These are phyloP conservation scores for Thraustochytrium sp. DNA, from an alignment of 352 stramenopile genomes.

Conservation along the genomic window DNA sequence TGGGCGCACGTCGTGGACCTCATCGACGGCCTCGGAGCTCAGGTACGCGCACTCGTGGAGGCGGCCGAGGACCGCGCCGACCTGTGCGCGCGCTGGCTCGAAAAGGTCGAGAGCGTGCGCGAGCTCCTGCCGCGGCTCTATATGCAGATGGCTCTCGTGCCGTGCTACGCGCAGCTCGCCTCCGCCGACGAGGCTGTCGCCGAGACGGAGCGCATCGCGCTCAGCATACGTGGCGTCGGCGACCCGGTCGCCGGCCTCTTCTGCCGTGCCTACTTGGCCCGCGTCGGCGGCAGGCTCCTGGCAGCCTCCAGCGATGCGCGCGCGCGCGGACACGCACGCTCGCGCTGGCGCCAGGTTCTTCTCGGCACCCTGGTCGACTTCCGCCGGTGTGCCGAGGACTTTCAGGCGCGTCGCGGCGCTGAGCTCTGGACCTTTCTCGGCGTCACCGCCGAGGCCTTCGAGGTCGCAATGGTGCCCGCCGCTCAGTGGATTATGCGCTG, in stretches of 20 bases:
- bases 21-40: constrained; percentile 70
- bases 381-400: neutral
- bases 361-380: neutral
- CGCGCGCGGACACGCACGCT: too few species aligned
- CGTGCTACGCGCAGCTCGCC: constrained; percentile 60
- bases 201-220: neutral
- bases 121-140: constrained; percentile 81
- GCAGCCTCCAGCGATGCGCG: neutral
- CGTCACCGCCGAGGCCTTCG: neutral
- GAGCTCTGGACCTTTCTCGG: neutral
- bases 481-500: neutral
- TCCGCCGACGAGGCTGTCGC: neutral
- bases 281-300: neutral
- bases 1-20: constrained; percentile 79
- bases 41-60: constrained; percentile 74
- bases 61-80: constrained; percentile 73
- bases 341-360: neutral
- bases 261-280: neutral
- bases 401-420: neutral
- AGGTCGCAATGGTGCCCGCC: neutral
- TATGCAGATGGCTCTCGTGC: constrained; percentile 72
- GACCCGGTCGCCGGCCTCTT: neutral
- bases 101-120: constrained; percentile 83
- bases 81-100: constrained; percentile 87
- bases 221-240: neutral